Evolutionary conservation across 352 stramenopile species (phyloP), one percentile per base, ranked within the genome.

Genomic region (Elongisporangium anandrum): DNA sequence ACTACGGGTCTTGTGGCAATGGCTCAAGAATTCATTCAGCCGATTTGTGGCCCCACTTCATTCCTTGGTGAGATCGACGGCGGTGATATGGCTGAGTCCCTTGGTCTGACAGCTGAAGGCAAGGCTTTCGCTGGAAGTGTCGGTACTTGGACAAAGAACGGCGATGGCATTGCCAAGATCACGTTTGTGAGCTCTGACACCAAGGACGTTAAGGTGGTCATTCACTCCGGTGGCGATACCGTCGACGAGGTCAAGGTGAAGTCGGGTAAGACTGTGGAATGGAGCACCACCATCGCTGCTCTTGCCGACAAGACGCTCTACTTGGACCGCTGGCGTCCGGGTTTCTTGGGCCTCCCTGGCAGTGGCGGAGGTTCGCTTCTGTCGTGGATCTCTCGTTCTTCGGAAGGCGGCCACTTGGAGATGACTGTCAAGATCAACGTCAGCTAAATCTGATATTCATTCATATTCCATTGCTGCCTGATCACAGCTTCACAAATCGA

Each of bases 21-120:
- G 63, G 67, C 59, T 2, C 76, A 68, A 29, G 73, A 85, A 56
- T 86, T 79, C 59, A 68, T 87, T 6, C 74, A 89, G 65, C 73
- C 66, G 15, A 73, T 89, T 41, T 89, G 79, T 54, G 76, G 79
- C 1, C 79, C 77, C 1, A 89, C 79, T 6, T 64, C 72, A 8
- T 77, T 82, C 38, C 61, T 85, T 3, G 72, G 77, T n/a, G 68
- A 86, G 49, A 77, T 89, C 45, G 79, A 89, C 24, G 77, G 83
- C 16, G 79, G 79, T 16, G 65, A 58, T 1, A 59, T 77, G 4
- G 60, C 69, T 0, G 59, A 73, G 4, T 78, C 79, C 0, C 52
- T 89, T 0, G 79, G 76, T 2, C 23, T 89, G n/a, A 73, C 57
- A 2, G 75, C 69, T 0, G 51, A 68, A 3, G 67, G 76, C 13